Percentiles rank a stretch among this genome's conserved stretches.
Evolutionary conservation across 805 yeast genomes (phyloP).

Genomic region (Candida arabinofermentans): DNA sequence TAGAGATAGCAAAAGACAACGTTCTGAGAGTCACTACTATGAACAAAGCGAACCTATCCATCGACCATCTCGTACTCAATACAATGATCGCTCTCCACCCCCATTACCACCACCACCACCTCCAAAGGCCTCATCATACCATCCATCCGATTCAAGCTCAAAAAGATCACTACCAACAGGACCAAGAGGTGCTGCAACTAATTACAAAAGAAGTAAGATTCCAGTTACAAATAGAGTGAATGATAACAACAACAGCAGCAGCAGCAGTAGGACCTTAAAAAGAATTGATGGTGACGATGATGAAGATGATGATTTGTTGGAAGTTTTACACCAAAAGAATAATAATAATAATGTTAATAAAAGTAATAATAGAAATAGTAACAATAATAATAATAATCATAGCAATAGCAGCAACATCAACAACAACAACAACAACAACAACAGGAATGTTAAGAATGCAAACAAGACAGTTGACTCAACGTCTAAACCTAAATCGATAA

Average conservation of each 20-base stretch:
- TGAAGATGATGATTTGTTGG: conserved; percentile 10
- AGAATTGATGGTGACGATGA: conserved; percentile 15
- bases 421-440: background rate
- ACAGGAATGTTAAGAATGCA: no score
- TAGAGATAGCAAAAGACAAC: conserved; percentile 8
- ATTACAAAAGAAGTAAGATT: background rate
- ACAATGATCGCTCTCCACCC: background rate
- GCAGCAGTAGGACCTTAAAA: no score
- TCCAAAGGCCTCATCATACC: background rate
- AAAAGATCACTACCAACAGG: conserved; percentile 1
- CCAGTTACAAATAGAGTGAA: background rate
- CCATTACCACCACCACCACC: background rate
- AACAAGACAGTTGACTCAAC: background rate
- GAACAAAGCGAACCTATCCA: background rate
- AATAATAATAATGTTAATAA: background rate
- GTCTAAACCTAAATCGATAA: background rate
- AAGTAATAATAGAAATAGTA: background rate
- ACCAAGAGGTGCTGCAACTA: background rate
- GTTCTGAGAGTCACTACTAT: background rate
- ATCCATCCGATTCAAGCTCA: background rate
- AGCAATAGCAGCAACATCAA: background rate
- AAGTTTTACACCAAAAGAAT: background rate
- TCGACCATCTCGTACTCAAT: no score
- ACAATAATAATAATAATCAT: background rate
- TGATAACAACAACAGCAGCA: no score